These are phyloP conservation scores for Ceratocystis albifundus DNA, from an alignment of 2,329 filamentous ascomycete species.

Conservation along the genomic window DNA sequence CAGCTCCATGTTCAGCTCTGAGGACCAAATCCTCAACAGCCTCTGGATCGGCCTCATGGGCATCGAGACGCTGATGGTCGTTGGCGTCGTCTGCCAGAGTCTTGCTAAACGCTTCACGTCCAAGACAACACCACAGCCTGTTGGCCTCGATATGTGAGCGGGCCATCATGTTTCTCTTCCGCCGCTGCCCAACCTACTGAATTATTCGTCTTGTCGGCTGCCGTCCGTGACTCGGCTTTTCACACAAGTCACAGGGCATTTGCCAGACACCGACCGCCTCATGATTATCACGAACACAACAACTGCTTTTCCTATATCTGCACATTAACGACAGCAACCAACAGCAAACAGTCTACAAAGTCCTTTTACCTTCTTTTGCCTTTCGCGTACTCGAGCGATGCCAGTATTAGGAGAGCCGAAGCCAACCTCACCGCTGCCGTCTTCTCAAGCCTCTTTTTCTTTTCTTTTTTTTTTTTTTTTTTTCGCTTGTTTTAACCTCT, in stretches of 20 bases:
- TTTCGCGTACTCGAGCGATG: background rate
- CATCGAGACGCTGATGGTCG: constrained; percentile 37
- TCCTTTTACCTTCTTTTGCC: background rate
- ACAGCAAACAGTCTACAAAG: background rate
- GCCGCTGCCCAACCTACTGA: background rate
- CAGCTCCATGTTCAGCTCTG: constrained; percentile 27
- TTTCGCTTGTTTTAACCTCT: background rate
- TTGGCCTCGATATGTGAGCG: background rate
- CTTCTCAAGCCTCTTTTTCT: constrained; percentile 2
- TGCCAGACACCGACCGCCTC: background rate
- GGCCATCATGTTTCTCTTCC: constrained; percentile 20
- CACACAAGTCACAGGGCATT: background rate
- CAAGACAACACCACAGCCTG: constrained; percentile 25
- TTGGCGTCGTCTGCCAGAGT: constrained; percentile 31
- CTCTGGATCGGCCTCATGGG: constrained; percentile 39
- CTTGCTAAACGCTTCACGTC: constrained; percentile 24
- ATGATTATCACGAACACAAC: constrained; percentile 6
- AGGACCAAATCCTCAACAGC: constrained; percentile 35
- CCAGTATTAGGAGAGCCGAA: background rate
- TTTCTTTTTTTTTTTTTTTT: constrained; percentile 1
- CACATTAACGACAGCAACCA: background rate
- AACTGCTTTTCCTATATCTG: background rate
- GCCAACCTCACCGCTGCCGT: background rate
- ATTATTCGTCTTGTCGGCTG: background rate
- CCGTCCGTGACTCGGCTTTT: background rate